Percentiles rank a stretch among this genome's conserved stretches.
Evolutionary conservation across 2,329 filamentous ascomycete species (phyloP).

Genomic region (Geosmithia putterillii): DNA sequence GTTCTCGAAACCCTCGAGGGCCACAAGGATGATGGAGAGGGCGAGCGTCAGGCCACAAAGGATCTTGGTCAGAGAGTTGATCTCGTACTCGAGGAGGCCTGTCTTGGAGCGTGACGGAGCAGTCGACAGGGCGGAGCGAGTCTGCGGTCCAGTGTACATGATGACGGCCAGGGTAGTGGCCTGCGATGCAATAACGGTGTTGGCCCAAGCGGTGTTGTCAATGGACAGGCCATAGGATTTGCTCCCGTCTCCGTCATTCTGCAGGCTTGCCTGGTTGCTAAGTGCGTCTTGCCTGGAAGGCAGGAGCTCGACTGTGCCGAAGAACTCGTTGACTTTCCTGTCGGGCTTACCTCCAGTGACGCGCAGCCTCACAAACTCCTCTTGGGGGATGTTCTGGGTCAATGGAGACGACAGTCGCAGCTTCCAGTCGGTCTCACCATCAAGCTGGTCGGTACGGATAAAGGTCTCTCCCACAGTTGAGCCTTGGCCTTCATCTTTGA

Average conservation of each 20-base stretch:
- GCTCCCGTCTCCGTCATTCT: constrained; percentile 18
- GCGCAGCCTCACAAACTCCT: constrained; percentile 56
- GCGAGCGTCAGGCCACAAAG: constrained; percentile 79
- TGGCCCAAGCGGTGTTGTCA: constrained; percentile 98
- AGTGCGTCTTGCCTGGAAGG: constrained; percentile 38
- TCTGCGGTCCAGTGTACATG: constrained; percentile 89
- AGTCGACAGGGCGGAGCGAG: constrained; percentile 85
- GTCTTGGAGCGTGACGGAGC: constrained; percentile 87
- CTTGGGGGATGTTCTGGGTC: constrained; percentile 63
- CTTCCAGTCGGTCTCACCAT: constrained; percentile 99
- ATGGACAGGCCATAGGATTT: constrained; percentile 70
- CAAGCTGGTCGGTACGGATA: constrained; percentile 91
- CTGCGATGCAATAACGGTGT: constrained; percentile 91
- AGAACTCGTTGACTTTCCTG: constrained; percentile 87
- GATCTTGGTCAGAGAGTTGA: constrained; percentile 95
- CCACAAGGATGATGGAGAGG: constrained; percentile 79
- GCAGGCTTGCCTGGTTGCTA: constrained; percentile 22
- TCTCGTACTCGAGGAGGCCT: constrained; percentile 86
- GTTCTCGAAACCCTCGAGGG: constrained; percentile 66
- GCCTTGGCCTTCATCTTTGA: constrained; percentile 15
- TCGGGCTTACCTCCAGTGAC: constrained; percentile 85
- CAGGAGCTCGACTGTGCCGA: constrained; percentile 72
- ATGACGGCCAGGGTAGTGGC: constrained; percentile 81
- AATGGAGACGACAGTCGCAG: constrained; percentile 75
- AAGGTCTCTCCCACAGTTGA: constrained; percentile 74